A percentile compares a stretch with the other conserved stretches of the same genome.
Evolutionary conservation across 441 rosid genomes (phyloP).

Genomic region (Gossypium davidsonii): DNA sequence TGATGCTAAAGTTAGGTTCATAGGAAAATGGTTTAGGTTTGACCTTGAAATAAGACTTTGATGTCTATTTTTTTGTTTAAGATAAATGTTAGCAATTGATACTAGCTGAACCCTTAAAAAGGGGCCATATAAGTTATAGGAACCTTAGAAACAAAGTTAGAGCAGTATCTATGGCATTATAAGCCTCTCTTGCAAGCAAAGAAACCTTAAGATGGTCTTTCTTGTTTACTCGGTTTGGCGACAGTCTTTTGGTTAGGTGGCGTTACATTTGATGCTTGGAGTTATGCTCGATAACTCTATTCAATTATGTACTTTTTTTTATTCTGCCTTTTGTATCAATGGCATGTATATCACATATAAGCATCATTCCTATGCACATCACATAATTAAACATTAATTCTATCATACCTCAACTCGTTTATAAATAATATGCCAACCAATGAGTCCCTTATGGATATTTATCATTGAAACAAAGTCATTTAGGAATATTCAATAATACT

Average conservation of each 20-base stretch:
- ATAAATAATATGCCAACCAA: background rate
- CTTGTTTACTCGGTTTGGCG: background rate
- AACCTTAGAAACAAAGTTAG: too few species aligned
- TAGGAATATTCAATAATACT: background rate
- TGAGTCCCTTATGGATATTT: background rate
- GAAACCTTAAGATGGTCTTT: background rate
- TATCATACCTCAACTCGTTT: background rate
- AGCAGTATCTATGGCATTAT: background rate
- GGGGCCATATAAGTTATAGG: too few species aligned
- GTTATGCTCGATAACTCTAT: background rate
- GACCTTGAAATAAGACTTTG: background rate
- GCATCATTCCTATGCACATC: background rate
- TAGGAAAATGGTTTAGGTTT: background rate
- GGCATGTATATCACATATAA: background rate
- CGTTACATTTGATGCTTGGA: background rate
- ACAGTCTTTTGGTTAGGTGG: background rate
- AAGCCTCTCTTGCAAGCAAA: background rate
- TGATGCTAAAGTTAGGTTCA: background rate
- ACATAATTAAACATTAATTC: too few species aligned
- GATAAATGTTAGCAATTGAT: too few species aligned
- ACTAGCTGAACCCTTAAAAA: too few species aligned
- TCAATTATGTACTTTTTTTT: too few species aligned
- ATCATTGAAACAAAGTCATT: background rate
- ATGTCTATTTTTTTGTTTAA: background rate
- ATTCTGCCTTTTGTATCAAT: background rate